phyloP scores from a whole-genome alignment of 805 yeast genomes.

The Ogataea ganodermae region DNA sequence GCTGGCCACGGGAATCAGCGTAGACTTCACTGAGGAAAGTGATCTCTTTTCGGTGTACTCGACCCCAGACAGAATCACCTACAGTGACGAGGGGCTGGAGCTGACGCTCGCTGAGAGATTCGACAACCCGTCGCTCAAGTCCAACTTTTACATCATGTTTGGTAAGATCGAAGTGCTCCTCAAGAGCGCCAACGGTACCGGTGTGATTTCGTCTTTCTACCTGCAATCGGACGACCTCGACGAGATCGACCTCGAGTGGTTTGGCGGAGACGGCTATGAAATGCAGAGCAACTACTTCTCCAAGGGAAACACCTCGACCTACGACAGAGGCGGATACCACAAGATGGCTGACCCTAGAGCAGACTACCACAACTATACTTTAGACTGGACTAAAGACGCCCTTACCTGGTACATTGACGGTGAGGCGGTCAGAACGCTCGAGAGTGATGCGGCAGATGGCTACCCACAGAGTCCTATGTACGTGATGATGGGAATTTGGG shows the following conservation, averaged over 20 bases:
- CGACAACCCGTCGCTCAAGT: conserved; percentile 77
- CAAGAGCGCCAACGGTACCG: conserved; percentile 75
- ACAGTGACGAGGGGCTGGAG: conserved; percentile 57
- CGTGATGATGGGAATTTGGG: conserved; percentile 71
- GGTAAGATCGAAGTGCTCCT: conserved; percentile 77
- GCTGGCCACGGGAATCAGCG: conserved; percentile 54
- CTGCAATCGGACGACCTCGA: conserved; percentile 83
- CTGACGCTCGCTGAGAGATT: conserved; percentile 61
- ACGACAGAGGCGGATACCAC: conserved; percentile 79
- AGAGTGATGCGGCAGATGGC: conserved; percentile 57
- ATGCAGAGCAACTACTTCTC: conserved; percentile 80
- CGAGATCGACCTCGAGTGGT: conserved; percentile 87
- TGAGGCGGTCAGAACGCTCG: conserved; percentile 60
- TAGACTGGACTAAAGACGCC: conserved; percentile 76
- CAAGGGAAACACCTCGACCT: conserved; percentile 75
- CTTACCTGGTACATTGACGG: conserved; percentile 79
- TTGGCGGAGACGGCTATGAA: conserved; percentile 75
- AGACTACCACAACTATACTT: conserved; percentile 71
- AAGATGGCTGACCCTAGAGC: conserved; percentile 56
- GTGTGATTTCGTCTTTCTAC: conserved; percentile 79
- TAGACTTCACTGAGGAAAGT: conserved; percentile 52
- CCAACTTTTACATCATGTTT: conserved; percentile 84
- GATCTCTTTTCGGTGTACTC: conserved; percentile 45
- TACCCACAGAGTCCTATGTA: conserved; percentile 93
- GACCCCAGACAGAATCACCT: conserved; percentile 47